phyloP scores from a whole-genome alignment of 805 yeast genomes.

The Cyberlindnera japonica region DNA sequence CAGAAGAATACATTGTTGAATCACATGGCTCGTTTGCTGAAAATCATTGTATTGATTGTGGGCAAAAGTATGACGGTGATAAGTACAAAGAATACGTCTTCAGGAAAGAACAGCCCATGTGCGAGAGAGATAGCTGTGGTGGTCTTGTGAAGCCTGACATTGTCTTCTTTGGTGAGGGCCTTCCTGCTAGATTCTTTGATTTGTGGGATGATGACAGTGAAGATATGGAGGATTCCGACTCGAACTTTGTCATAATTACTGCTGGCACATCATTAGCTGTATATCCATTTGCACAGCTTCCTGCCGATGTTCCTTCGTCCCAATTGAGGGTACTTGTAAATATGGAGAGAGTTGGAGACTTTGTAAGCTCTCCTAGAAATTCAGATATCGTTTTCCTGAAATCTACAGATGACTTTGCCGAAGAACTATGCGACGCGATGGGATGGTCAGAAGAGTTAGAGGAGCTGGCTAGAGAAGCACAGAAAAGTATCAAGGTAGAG shows the following conservation, averaged over 20 bases:
- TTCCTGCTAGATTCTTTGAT: slow-evolving; percentile 69
- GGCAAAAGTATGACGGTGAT: slow-evolving; percentile 45
- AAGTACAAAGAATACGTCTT: slow-evolving; percentile 40
- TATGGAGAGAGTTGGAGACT: slow-evolving; percentile 75
- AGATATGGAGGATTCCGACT: slow-evolving; percentile 18
- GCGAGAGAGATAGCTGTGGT: slow-evolving; percentile 48
- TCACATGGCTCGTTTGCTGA: slow-evolving; percentile 94
- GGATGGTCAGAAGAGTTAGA: slow-evolving; percentile 52
- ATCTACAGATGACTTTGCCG: slow-evolving; percentile 65
- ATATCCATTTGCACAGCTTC: slow-evolving; percentile 84
- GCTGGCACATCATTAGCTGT: slow-evolving; percentile 93
- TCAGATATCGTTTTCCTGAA: slow-evolving; percentile 59
- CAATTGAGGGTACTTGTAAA: slow-evolving; percentile 66
- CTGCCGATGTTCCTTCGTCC: slow-evolving; percentile 51
- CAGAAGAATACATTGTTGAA: slow-evolving; percentile 63
- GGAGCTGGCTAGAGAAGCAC: slow-evolving; percentile 12
- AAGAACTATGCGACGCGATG: slow-evolving; percentile 44
- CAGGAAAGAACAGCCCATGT: slow-evolving; percentile 37
- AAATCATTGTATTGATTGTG: slow-evolving; percentile 81
- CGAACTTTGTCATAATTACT: slow-evolving; percentile 69
- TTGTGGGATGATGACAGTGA: slow-evolving; percentile 54
- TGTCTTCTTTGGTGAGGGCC: slow-evolving; percentile 88
- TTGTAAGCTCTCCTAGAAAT: slow-evolving; percentile 46
- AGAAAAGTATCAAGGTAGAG: slow-evolving; percentile 1
- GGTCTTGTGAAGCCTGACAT: slow-evolving; percentile 91